Evolutionary conservation across 1,284 basidiomycete genomes (phyloP).

Genomic region (Cryptococcus hybrid): DNA sequence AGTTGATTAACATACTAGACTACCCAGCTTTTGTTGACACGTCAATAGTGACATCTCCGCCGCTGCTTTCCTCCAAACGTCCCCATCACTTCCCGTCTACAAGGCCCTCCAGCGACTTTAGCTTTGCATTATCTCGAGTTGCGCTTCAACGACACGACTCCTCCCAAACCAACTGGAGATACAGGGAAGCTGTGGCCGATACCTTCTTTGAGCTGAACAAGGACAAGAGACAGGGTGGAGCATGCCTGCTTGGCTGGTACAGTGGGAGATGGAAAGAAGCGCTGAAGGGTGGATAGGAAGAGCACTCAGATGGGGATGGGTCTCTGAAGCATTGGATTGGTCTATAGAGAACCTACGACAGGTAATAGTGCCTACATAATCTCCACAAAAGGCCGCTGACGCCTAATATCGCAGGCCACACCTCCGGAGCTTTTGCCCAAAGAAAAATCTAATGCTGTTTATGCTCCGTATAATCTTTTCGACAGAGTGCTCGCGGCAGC

Average conservation of each 20-base stretch:
- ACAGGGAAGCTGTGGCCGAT: constrained; percentile 73
- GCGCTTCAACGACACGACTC: constrained; percentile 75
- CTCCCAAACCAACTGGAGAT: constrained; percentile 67
- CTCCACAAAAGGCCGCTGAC: neutral
- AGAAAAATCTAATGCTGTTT: constrained; percentile 63
- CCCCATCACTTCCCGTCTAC: constrained; percentile 72
- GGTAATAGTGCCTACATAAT: constrained; percentile 52
- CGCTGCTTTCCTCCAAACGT: constrained; percentile 76
- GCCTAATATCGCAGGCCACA: constrained; percentile 54
- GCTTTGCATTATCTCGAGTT: constrained; percentile 83
- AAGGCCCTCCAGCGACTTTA: constrained; percentile 72
- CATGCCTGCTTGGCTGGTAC: constrained; percentile 77
- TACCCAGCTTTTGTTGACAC: constrained; percentile 11
- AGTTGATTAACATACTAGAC: neutral
- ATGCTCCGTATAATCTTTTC: constrained; percentile 80
- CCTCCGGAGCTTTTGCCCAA: constrained; percentile 59
- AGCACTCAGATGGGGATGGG: constrained; percentile 66
- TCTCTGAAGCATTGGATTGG: constrained; percentile 74
- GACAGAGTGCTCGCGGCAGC: constrained; percentile 78
- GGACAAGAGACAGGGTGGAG: constrained; percentile 39
- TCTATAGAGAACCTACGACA: constrained; percentile 66
- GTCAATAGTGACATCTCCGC: constrained; percentile 60
- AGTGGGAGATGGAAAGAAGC: constrained; percentile 49
- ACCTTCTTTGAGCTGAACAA: constrained; percentile 67
- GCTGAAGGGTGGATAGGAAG: constrained; percentile 32